A percentile compares a stretch with the other conserved stretches of the same genome.
Conservation (phyloP, 495 filamentous ascomycete genomes). For the Paragyromitra xinjiangensis region DNA sequence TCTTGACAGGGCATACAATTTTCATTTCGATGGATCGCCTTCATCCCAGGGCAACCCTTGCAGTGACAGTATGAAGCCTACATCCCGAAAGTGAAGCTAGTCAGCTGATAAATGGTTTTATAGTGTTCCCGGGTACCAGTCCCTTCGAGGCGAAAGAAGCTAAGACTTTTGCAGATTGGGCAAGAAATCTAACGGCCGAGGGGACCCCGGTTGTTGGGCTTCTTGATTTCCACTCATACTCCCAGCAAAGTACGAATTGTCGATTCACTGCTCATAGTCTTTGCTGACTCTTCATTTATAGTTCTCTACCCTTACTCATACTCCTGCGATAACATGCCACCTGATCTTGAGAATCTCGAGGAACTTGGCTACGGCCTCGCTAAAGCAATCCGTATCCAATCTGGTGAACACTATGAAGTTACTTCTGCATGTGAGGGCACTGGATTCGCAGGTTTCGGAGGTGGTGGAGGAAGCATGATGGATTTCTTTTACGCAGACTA, state of each 20-base stretch:
- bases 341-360: constrained; percentile 87
- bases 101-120: constrained; percentile 21
- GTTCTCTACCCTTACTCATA: constrained; percentile 92
- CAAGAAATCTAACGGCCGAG: constrained; percentile 79
- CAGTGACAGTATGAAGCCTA: constrained; percentile 71
- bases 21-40: constrained; percentile 78
- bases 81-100: not conserved
- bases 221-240: constrained; percentile 93
- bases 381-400: constrained; percentile 82
- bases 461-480: constrained; percentile 81
- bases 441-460: constrained; percentile 54
- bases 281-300: constrained; percentile 37
- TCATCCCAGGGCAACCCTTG: constrained; percentile 79
- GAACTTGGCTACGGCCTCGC: constrained; percentile 89
- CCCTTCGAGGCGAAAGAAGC: constrained; percentile 89
- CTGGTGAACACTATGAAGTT: constrained; percentile 78
- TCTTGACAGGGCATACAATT: constrained; percentile 84
- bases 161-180: constrained; percentile 79
- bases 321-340: constrained; percentile 77
- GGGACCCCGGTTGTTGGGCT: constrained; percentile 79
- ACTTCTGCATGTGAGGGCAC: constrained; percentile 89
- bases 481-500: constrained; percentile 97
- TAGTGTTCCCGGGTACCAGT: constrained; percentile 75
- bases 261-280: not conserved
- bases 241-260: constrained; percentile 70